Evolutionary conservation across 2,329 filamentous ascomycete species (phyloP).

Genomic region (Ascochyta fabae): DNA sequence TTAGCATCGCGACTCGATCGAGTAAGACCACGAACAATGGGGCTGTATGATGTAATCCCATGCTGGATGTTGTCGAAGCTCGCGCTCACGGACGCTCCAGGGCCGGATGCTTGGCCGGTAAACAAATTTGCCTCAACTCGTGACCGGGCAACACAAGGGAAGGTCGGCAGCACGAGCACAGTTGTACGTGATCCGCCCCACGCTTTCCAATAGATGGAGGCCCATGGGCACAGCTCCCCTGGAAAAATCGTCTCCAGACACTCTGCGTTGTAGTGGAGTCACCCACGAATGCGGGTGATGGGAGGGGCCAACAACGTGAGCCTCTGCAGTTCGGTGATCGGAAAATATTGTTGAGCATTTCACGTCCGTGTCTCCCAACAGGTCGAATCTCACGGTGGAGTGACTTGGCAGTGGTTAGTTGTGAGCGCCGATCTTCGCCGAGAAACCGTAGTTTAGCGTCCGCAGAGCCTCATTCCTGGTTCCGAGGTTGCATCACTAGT

Average conservation of each 20-base stretch:
- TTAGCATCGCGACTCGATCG: constrained; percentile 23
- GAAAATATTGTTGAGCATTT: constrained; percentile 13
- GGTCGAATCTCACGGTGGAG: background rate
- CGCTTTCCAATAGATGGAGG: constrained; percentile 15
- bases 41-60: constrained; percentile 31
- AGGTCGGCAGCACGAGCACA: constrained; percentile 20
- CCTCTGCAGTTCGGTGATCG: constrained; percentile 6
- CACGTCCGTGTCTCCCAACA: constrained; percentile 9
- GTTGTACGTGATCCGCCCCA: constrained; percentile 20
- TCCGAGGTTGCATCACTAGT: constrained; percentile 33
- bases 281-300: constrained; percentile 13
- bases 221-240: constrained; percentile 18
- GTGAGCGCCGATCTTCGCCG: constrained; percentile 33
- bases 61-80: constrained; percentile 18
- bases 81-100: constrained; percentile 14
- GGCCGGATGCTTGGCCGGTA: constrained; percentile 9
- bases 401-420: constrained; percentile 14
- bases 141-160: constrained; percentile 20
- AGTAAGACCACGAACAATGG: constrained; percentile 27
- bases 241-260: constrained; percentile 5
- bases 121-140: constrained; percentile 15
- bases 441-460: constrained; percentile 15
- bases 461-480: constrained; percentile 22
- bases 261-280: constrained; percentile 14
- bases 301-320: constrained; percentile 5